phyloP scores from a whole-genome alignment of 1,284 basidiomycete genomes.

The Trametes polyzona region DNA sequence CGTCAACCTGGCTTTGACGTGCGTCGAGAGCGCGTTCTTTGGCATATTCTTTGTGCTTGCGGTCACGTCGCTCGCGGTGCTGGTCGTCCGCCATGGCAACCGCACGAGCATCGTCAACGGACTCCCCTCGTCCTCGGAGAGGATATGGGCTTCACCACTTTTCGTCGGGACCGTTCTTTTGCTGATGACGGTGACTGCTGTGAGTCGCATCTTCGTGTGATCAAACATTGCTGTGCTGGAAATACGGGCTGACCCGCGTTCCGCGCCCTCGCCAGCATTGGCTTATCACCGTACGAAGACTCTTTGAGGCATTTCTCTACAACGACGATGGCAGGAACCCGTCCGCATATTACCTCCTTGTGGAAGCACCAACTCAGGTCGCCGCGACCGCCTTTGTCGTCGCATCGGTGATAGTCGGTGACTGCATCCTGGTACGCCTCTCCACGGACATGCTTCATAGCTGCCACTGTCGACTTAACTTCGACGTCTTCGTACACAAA shows the following conservation, averaged over 20 bases:
- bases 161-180: conserved; percentile 2
- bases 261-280: too few species aligned
- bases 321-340: conserved; percentile 3
- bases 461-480: neutral
- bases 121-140: neutral
- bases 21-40: conserved; percentile 7
- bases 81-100: conserved; percentile 9
- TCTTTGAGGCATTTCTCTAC: conserved; percentile 21
- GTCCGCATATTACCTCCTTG: conserved; percentile 3
- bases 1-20: conserved; percentile 11
- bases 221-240: neutral
- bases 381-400: conserved; percentile 16
- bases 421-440: conserved; percentile 19
- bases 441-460: neutral
- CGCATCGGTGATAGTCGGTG: conserved; percentile 19
- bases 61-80: conserved; percentile 10
- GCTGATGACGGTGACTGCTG: conserved; percentile 7
- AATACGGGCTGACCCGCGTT: too few species aligned
- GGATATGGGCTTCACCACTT: conserved; percentile 1
- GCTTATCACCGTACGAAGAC: conserved; percentile 15
- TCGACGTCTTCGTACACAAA: neutral
- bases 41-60: conserved; percentile 15
- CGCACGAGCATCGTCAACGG: neutral
- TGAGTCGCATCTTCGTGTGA: neutral
- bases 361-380: conserved; percentile 18